phyloP scores from a whole-genome alignment of 176 grass and related monocot genomes.

The Zea mays region DNA sequence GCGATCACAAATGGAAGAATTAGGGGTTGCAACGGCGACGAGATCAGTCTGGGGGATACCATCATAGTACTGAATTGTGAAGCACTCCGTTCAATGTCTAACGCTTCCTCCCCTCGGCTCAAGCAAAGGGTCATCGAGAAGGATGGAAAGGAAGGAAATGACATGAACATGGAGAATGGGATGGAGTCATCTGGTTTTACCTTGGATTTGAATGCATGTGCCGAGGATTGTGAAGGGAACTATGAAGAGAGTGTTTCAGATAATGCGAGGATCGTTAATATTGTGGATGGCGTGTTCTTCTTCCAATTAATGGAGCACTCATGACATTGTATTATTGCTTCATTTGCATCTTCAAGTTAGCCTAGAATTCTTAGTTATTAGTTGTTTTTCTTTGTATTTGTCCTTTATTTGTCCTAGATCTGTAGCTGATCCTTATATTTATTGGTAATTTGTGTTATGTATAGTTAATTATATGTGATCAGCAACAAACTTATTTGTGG shows the following conservation, averaged over 20 bases:
- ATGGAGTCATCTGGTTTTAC: constrained; percentile 34
- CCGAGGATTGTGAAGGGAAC: constrained; percentile 24
- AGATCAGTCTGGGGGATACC: constrained; percentile 53
- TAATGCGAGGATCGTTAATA: constrained; percentile 38
- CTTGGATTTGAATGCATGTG: constrained; percentile 78
- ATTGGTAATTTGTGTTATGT: not conserved
- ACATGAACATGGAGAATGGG: constrained; percentile 18
- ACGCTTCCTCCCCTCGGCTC: constrained; percentile 40
- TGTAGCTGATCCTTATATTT: constrained; percentile 4
- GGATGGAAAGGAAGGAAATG: constrained; percentile 23
- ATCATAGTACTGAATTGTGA: constrained; percentile 77
- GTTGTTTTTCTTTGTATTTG: not conserved
- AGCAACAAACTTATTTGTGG: not conserved
- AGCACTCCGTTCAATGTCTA: constrained; percentile 44
- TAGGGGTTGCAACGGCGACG: constrained; percentile 33
- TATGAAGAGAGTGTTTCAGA: constrained; percentile 19
- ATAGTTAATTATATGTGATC: not conserved
- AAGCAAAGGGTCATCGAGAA: constrained; percentile 45
- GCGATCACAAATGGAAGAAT: constrained; percentile 50
- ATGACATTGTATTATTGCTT: constrained; percentile 33
- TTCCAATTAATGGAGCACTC: constrained; percentile 45
- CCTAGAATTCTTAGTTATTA: not conserved
- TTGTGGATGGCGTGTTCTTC: constrained; percentile 65
- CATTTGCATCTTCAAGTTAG: constrained; percentile 29
- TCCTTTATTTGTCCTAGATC: not conserved